Conservation (phyloP, 441 rosid species). For the Hura crepitans region DNA sequence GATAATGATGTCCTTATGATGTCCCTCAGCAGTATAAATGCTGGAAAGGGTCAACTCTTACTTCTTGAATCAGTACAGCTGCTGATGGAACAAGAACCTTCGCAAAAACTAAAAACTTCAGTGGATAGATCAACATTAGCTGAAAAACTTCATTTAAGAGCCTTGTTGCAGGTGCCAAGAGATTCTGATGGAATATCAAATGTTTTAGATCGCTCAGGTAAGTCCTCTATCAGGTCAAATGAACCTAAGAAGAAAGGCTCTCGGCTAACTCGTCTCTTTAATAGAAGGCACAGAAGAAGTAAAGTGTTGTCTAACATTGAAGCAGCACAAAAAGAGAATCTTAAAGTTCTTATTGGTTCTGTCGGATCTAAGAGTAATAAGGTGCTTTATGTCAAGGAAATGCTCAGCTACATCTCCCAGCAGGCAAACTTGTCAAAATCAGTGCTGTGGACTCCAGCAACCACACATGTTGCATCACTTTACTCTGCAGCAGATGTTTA, state of each 20-base stretch:
- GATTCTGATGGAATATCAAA: conserved; percentile 17
- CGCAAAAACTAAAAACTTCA: conserved; percentile 33
- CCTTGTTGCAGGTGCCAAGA: conserved; percentile 45
- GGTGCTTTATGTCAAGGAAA: conserved; percentile 67
- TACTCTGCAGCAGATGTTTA: conserved; percentile 95
- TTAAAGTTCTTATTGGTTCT: conserved; percentile 86
- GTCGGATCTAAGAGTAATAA: conserved; percentile 98
- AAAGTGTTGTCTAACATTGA: conserved; percentile 32
- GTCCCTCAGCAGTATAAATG: conserved; percentile 89
- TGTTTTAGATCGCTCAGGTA: conserved; percentile 13
- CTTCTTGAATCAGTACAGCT: conserved; percentile 65
- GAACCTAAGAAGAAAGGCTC: conserved; percentile 25
- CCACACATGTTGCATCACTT: conserved; percentile 80
- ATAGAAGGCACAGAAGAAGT: conserved; percentile 20
- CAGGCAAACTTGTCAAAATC: conserved; percentile 63
- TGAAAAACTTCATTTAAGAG: conserved; percentile 55
- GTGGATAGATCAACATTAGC: conserved; percentile 35
- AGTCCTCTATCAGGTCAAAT: conserved; percentile 21
- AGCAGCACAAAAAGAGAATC: conserved; percentile 37
- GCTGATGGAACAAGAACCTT: conserved; percentile 40
- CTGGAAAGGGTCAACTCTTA: conserved; percentile 87
- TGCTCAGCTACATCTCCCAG: conserved; percentile 49
- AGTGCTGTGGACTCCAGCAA: conserved; percentile 76
- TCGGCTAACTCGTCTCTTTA: conserved; percentile 24
- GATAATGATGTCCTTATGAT: conserved; percentile 77